phyloP scores from a whole-genome alignment of 495 filamentous ascomycete species.

The Astrocystis sublimbata region DNA sequence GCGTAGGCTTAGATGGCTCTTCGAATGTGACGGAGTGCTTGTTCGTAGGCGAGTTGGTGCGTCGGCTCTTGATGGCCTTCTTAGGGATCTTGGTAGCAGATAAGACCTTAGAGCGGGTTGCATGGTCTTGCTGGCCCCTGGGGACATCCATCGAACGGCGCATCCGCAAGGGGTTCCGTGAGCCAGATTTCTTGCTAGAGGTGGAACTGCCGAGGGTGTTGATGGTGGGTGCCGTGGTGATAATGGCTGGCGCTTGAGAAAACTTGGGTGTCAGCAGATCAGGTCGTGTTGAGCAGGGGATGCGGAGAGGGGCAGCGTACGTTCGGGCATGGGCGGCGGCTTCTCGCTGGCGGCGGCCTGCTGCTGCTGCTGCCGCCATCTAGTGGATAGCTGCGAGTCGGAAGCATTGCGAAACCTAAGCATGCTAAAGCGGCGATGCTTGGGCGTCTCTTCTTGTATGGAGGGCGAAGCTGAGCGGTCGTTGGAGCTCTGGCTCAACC shows the following conservation, averaged over 20 bases:
- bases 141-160: slow-evolving; percentile 46
- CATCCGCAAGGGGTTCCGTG: slow-evolving; percentile 49
- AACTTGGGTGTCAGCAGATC: slow-evolving; percentile 9
- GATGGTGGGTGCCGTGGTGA: slow-evolving; percentile 86
- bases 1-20: slow-evolving; percentile 63
- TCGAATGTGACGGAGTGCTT: slow-evolving; percentile 61
- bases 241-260: slow-evolving; percentile 77
- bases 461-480: slow-evolving; percentile 39
- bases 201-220: slow-evolving; percentile 49
- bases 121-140: slow-evolving; percentile 36
- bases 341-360: slow-evolving; percentile 42
- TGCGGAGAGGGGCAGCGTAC: slow-evolving; percentile 52
- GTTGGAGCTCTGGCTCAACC: slow-evolving; percentile 33
- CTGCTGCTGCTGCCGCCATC: slow-evolving; percentile 71
- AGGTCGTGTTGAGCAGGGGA: slow-evolving; percentile 2
- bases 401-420: slow-evolving; percentile 91
- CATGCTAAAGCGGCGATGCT: slow-evolving; percentile 78
- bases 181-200: slow-evolving; percentile 54
- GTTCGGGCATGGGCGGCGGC: slow-evolving; percentile 70
- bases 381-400: slow-evolving; percentile 82
- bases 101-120: slow-evolving; percentile 21
- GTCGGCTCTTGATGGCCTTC: slow-evolving; percentile 40
- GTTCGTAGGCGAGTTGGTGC: slow-evolving; percentile 43
- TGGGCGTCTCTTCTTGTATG: slow-evolving; percentile 50
- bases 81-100: slow-evolving; percentile 40